Base-by-base conservation (phyloP, 768 basidiomycete species). In the Boletus pseudopeckii region DNA sequence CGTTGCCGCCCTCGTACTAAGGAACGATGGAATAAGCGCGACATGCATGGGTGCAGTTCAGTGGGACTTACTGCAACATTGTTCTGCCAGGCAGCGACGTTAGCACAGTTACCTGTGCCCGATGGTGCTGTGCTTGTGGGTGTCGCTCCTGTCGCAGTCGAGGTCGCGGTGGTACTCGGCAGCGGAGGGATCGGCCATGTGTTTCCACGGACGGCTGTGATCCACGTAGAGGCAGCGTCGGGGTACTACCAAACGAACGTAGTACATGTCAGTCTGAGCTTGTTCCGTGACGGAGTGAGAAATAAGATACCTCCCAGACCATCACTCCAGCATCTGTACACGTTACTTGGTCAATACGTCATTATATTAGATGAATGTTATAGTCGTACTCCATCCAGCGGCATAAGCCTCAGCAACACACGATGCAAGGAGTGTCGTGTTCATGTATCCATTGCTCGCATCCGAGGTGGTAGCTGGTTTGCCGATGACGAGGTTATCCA, bases 401-500 rank as follows among this genome's bases (percentile, higher is more conserved):
- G 36, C 22, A 33, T 46, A 17, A 3, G 86, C 88, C 67, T 81
- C 77, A 9, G 72, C 61, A 24, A 88, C 70, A 66, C 88, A 91
- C 11, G 67, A 67, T 1, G 82, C 78, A 15, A 90, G 73, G 4
- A 76, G 77, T 3, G 75, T 68, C 5, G 83, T 73, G 33, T 73
- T 72, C 71, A 89, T 85, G 53, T 73, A 79, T 15, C 74, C 83
- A 55, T 80, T 84, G 56, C 57, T 76, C 4, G 84, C 83, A 40
- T 82, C 80, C 11, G 69, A 53, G 1, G 60, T 62, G 0, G 75
- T 50, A 5, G 81, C 82, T 7, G 86, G 87, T 68, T 89, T 90
- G 7, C 88, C 88, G 61, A 90, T 85, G 50, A 88, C 83, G 46
- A 90, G 74, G 69, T 89, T 88, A 64, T 77, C 69, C 36, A 84